These are phyloP conservation scores for Boletus insuetus DNA, from an alignment of 768 basidiomycete genomes.

Conservation along the genomic window DNA sequence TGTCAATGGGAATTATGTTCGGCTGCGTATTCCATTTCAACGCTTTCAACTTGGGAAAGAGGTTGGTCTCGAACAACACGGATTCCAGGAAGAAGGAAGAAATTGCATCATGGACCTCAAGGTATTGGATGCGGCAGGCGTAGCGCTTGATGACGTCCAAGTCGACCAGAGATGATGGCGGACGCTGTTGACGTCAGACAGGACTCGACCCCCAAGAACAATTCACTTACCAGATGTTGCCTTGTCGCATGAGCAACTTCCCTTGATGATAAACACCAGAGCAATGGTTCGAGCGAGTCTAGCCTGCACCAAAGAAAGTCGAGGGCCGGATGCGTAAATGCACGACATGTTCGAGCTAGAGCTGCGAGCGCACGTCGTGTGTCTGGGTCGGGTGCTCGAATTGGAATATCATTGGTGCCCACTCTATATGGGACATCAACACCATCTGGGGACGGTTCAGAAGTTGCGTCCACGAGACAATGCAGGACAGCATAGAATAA, in stretches of 20 bases:
- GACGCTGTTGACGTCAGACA: neutral
- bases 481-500: neutral
- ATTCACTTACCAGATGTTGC: neutral
- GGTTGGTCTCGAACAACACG: neutral
- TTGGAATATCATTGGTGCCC: neutral
- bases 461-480: neutral
- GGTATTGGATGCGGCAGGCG: neutral
- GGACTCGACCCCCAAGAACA: neutral
- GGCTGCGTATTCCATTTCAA: neutral
- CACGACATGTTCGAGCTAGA: constrained; percentile 5
- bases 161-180: neutral
- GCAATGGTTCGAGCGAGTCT: neutral
- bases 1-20: neutral
- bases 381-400: neutral
- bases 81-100: neutral
- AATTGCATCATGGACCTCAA: neutral
- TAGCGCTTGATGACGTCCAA: neutral
- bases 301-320: neutral
- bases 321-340: neutral
- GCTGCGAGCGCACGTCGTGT: neutral
- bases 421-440: no score
- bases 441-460: no score
- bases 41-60: neutral
- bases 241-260: no score
- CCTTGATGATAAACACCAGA: neutral